These are phyloP conservation scores for Solanum medicagineum DNA, from an alignment of 257 asterid genomes.

Conservation along the genomic window DNA sequence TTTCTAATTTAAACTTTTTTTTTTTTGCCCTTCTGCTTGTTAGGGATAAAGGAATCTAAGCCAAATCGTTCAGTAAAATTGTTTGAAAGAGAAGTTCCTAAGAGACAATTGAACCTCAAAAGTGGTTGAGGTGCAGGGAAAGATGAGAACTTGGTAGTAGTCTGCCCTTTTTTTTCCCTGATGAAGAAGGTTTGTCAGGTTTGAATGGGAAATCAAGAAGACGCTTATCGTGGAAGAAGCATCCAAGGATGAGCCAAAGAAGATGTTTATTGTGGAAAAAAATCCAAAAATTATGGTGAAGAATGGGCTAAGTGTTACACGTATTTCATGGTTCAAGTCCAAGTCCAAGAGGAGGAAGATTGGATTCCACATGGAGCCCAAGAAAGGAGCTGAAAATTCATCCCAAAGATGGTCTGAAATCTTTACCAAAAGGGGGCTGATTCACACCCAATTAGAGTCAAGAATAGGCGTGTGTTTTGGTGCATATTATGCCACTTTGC, in stretches of 20 bases:
- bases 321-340: too few species aligned
- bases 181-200: not conserved
- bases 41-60: not conserved
- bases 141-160: not conserved
- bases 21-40: not conserved
- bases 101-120: not conserved
- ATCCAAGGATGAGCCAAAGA: too few species aligned
- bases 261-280: too few species aligned
- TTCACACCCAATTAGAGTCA: not conserved
- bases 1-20: not conserved
- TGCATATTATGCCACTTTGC: not conserved
- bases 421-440: too few species aligned
- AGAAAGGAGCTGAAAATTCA: too few species aligned
- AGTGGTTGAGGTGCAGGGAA: not conserved
- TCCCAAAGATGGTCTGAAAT: too few species aligned
- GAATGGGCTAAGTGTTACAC: too few species aligned
- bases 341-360: too few species aligned
- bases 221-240: too few species aligned
- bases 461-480: not conserved
- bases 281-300: too few species aligned
- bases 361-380: too few species aligned
- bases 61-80: not conserved
- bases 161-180: not conserved
- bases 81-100: not conserved
- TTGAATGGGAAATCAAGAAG: too few species aligned